phyloP scores from a whole-genome alignment of 768 basidiomycete genomes.

The Stropharia rugosoannulata region DNA sequence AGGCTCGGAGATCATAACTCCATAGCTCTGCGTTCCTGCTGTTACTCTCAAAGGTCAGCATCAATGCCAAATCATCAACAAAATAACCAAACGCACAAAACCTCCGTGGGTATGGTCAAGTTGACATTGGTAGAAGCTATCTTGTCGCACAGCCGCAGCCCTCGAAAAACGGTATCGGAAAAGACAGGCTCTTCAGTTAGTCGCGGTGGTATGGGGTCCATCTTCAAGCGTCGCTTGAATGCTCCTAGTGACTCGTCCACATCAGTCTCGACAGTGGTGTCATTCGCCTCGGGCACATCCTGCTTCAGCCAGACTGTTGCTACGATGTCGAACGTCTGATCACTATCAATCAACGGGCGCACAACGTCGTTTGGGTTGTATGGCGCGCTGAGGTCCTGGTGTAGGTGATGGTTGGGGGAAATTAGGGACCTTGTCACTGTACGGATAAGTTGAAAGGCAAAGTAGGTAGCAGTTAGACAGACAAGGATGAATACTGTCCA shows the following conservation, averaged over 20 bases:
- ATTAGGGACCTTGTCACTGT: neutral
- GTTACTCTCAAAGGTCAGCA: neutral
- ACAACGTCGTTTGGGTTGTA: constrained; percentile 12
- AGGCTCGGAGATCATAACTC: constrained; percentile 34
- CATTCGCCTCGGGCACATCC: neutral
- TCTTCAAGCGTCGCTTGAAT: too few relatives aligned
- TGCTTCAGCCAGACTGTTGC: constrained; percentile 17
- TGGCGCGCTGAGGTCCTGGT: constrained; percentile 4
- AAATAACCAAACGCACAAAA: constrained; percentile 25
- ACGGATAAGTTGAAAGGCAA: neutral
- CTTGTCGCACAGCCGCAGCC: constrained; percentile 25
- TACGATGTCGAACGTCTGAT: constrained; percentile 16
- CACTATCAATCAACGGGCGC: constrained; percentile 10
- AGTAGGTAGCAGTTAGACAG: neutral
- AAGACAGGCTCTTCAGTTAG: constrained; percentile 16
- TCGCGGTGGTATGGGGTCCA: too few relatives aligned
- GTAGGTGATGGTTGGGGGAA: neutral
- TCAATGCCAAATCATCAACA: neutral
- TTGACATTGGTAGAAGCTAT: constrained; percentile 20
- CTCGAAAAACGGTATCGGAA: constrained; percentile 27
- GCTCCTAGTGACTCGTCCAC: too few relatives aligned
- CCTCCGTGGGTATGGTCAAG: constrained; percentile 25
- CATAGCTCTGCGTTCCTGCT: constrained; percentile 24
- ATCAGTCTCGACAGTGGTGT: too few relatives aligned
- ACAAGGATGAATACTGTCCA: neutral